A percentile compares a stretch with the other conserved stretches of the same genome.
Conservation (phyloP, 2,329 filamentous ascomycete genomes). For the Trichoderma cornu-damae region DNA sequence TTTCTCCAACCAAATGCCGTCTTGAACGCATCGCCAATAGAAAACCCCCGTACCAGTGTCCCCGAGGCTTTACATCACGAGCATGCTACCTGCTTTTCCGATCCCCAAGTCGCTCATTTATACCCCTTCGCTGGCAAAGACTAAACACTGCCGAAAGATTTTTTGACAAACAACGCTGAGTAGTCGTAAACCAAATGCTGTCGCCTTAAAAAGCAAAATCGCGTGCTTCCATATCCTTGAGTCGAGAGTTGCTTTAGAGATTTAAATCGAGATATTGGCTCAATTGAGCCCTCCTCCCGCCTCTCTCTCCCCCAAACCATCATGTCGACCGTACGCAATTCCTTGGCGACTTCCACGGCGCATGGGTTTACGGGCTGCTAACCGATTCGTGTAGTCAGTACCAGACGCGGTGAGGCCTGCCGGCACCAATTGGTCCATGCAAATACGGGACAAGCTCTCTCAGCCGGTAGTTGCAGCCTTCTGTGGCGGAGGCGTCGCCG, state of each 20-base stretch:
- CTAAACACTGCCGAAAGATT: not conserved
- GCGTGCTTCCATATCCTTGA: conserved; percentile 22
- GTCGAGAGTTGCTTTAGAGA: conserved; percentile 17
- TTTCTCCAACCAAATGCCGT: not conserved
- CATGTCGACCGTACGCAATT: conserved; percentile 32
- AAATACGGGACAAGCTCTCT: conserved; percentile 53
- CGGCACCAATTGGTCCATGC: conserved; percentile 26
- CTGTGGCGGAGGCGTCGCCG: conserved; percentile 86
- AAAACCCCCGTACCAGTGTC: not conserved
- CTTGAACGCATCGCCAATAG: not conserved
- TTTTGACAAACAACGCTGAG: conserved; percentile 19
- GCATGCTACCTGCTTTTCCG: conserved; percentile 12
- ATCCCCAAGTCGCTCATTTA: conserved; percentile 4
- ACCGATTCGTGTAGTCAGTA: conserved; percentile 24
- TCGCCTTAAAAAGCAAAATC: conserved; percentile 13
- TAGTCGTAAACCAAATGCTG: conserved; percentile 19
- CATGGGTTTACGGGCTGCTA: not conserved
- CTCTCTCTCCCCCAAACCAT: no score
- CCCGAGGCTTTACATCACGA: conserved; percentile 2
- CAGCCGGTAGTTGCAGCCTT: conserved; percentile 89
- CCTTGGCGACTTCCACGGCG: not conserved
- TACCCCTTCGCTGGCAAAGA: not conserved
- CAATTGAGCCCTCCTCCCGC: conserved; percentile 10
- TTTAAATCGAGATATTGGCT: conserved; percentile 21
- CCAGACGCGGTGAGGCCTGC: conserved; percentile 27